phyloP scores from a whole-genome alignment of 2,329 filamentous ascomycete species.

The Aspergillus japonicus region DNA sequence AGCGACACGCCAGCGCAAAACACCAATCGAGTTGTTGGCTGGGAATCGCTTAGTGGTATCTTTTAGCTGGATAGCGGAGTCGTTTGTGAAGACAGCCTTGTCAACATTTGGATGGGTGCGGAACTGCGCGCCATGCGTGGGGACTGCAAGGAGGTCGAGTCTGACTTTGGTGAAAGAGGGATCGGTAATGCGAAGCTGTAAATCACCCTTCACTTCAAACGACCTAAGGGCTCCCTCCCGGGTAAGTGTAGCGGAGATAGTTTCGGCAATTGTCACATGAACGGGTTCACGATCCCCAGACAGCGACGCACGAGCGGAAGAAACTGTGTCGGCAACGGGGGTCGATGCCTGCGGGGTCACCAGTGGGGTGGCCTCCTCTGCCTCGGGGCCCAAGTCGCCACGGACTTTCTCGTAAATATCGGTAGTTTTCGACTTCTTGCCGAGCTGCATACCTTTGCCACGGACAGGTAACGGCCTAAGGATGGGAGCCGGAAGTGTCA shows the following conservation, averaged over 20 bases:
- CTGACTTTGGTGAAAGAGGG: conserved; percentile 88
- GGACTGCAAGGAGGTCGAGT: conserved; percentile 71
- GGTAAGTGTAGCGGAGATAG: conserved; percentile 85
- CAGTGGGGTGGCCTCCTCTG: conserved; percentile 70
- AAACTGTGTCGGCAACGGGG: conserved; percentile 52
- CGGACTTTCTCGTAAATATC: conserved; percentile 97
- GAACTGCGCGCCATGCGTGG: conserved; percentile 84
- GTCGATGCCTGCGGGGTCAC: conserved; percentile 59
- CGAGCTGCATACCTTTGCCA: conserved; percentile 97
- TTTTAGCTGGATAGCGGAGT: conserved; percentile 84
- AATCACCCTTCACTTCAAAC: conserved; percentile 85
- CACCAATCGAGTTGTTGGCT: conserved; percentile 87
- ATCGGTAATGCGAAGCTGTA: conserved; percentile 87
- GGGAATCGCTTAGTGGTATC: conserved; percentile 88
- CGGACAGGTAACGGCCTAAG: conserved; percentile 62
- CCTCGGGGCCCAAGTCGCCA: conserved; percentile 83
- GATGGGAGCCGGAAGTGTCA: conserved; percentile 41
- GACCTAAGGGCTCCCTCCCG: conserved; percentile 84
- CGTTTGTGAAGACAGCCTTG: conserved; percentile 77
- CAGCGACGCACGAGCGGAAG: conserved; percentile 60
- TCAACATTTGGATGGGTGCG: conserved; percentile 97
- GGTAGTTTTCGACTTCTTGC: conserved; percentile 97
- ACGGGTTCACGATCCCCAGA: conserved; percentile 79
- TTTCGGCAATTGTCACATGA: conserved; percentile 82
- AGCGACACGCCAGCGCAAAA: conserved; percentile 83